These are phyloP conservation scores for Fomes fomentarius DNA, from an alignment of 1,284 basidiomycete species.

Conservation along the genomic window DNA sequence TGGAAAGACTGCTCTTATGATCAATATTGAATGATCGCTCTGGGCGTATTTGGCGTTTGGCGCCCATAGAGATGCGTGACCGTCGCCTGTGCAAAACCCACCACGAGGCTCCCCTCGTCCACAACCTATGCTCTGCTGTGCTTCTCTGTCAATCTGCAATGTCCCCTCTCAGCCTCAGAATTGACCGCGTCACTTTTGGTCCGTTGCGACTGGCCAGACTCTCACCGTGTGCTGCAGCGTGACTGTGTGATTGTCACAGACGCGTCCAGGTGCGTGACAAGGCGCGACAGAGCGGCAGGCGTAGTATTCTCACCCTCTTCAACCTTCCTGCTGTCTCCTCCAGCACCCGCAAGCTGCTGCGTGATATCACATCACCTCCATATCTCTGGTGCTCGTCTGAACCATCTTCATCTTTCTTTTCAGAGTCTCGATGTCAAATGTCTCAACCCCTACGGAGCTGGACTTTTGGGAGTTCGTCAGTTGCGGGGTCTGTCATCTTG, in stretches of 20 bases:
- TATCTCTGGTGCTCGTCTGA: too few relatives aligned
- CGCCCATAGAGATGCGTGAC: neutral
- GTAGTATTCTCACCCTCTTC: too few relatives aligned
- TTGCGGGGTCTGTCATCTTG: constrained; percentile 68
- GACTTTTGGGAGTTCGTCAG: constrained; percentile 81
- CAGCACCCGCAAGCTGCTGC: too few relatives aligned
- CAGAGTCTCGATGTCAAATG: constrained; percentile 27
- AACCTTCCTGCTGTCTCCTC: too few relatives aligned
- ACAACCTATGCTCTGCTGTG: neutral
- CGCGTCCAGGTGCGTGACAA: neutral
- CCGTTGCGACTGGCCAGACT: too few relatives aligned
- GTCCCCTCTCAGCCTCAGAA: neutral
- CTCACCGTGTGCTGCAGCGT: neutral
- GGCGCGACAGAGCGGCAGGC: too few relatives aligned
- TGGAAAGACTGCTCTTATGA: neutral
- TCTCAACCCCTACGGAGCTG: constrained; percentile 35
- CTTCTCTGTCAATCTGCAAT: neutral
- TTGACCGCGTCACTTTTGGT: too few relatives aligned
- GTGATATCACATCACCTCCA: too few relatives aligned
- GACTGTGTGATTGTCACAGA: neutral
- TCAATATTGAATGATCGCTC: neutral
- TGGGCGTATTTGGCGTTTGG: neutral
- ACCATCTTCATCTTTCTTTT: too few relatives aligned
- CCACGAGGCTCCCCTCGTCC: too few relatives aligned
- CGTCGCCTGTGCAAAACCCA: too few relatives aligned